Base-by-base conservation (phyloP, 1,284 basidiomycete genomes). In the Malassezia brasiliensis region DNA sequence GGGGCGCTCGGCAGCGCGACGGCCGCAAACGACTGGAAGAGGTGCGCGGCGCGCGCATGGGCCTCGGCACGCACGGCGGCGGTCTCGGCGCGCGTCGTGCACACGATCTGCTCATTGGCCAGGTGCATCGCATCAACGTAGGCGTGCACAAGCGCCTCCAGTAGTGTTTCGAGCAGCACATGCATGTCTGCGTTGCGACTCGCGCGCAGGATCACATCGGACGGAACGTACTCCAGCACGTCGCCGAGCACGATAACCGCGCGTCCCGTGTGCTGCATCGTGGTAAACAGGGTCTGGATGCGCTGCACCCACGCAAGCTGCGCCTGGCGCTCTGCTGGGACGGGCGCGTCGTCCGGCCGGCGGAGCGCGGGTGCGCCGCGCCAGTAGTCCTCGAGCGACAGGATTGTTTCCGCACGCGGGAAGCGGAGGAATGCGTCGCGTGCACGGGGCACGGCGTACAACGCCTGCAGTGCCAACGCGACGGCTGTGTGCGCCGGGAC, bases 241-340 rank as follows among this genome's bases (percentile, higher is more conserved):
- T 57, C 55, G 25, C 55, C 55, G 2, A 44, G 50, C 31, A 49
- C 46, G 15, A 57, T 17, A 6, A 44, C 50, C 1, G 50, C 55
- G n/a, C 50, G 55, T 11, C 11, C 19, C 12, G 55, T 52, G 3
- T 14, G 22, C 19, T 37, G 22, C 25, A 34, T 40, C 28, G 40
- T 45, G 3, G 28, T 12, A 14, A 45, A 41, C 2, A 52, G 50
- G 9, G 55, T 57, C 31, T 57, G 55, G 3, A 57, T 10, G n/a
- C 55, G 55, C 38, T 52, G 55, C 10, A 57, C 20, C 17, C 52
- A 25, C 34, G n/a, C 25, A 28, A 35, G 25, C 12, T 17, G 17
- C 22, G 3, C 20, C 11, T n/a, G n/a, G 20, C 22, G 8, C 9
- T 20, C 6, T 7, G 19, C 7, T 3, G 42, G 31, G 25, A 19